phyloP scores from a whole-genome alignment of 2,329 filamentous ascomycete genomes.

The Claviceps africana region DNA sequence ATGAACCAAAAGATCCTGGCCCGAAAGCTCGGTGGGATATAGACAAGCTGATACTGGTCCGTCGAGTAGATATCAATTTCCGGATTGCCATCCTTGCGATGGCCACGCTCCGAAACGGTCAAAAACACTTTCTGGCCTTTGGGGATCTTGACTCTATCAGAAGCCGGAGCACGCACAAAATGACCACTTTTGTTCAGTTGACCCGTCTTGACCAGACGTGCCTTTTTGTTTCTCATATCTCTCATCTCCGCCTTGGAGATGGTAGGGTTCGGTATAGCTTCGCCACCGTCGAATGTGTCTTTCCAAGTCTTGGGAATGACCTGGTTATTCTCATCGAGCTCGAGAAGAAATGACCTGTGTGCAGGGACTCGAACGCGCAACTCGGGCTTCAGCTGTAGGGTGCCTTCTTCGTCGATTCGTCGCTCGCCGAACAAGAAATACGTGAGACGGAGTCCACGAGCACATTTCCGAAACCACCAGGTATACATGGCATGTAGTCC shows the following conservation, averaged over 20 bases:
- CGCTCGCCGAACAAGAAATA: constrained; percentile 89
- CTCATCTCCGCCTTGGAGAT: constrained; percentile 24
- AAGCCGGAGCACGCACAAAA: constrained; percentile 86
- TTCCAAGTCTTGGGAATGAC: constrained; percentile 45
- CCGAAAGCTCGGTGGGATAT: constrained; percentile 75
- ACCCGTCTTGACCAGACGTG: constrained; percentile 29
- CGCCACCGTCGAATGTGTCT: constrained; percentile 36
- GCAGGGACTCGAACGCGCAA: constrained; percentile 19
- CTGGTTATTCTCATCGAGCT: constrained; percentile 25
- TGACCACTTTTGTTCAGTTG: constrained; percentile 56
- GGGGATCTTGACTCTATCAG: constrained; percentile 86
- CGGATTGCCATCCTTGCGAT: constrained; percentile 44
- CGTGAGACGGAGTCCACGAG: constrained; percentile 63
- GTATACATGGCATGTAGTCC: constrained; percentile 73
- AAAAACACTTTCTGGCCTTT: constrained; percentile 74
- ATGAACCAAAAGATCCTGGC: constrained; percentile 74
- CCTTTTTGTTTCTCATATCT: constrained; percentile 26
- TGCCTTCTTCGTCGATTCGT: constrained; percentile 67
- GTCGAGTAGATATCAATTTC: constrained; percentile 39
- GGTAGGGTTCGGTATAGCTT: constrained; percentile 26
- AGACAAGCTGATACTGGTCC: constrained; percentile 55
- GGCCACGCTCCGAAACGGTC: constrained; percentile 49
- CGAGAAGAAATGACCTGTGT: constrained; percentile 32
- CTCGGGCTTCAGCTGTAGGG: constrained; percentile 31
- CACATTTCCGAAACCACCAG: constrained; percentile 92